Percentiles rank a stretch among this genome's conserved stretches.
phyloP scores from a whole-genome alignment of 2,329 filamentous ascomycete genomes.

The Bipolaris cookei region DNA sequence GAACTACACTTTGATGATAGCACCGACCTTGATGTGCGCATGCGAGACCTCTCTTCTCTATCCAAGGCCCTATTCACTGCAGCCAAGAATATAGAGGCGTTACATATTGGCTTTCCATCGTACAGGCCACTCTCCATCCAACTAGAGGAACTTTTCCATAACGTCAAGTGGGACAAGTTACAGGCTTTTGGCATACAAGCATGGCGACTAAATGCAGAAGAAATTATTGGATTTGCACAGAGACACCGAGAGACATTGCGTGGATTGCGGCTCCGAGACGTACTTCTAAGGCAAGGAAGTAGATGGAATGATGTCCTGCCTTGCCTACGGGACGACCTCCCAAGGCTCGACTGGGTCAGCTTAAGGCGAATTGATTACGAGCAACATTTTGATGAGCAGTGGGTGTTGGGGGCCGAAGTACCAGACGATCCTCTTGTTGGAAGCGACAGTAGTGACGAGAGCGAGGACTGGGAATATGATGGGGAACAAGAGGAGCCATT shows the following conservation, averaged over 20 bases:
- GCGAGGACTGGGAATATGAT: conserved; percentile 46
- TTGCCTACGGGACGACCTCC: conserved; percentile 63
- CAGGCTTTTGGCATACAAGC: conserved; percentile 69
- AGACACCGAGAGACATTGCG: conserved; percentile 64
- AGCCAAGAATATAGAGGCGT: conserved; percentile 65
- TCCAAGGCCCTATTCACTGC: conserved; percentile 65
- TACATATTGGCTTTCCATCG: conserved; percentile 70
- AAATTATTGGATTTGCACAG: conserved; percentile 64
- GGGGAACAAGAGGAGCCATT: conserved; percentile 31
- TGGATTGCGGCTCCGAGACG: conserved; percentile 64
- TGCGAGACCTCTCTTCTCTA: conserved; percentile 62
- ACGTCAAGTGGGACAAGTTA: conserved; percentile 65
- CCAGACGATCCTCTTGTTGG: conserved; percentile 53
- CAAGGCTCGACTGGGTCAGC: conserved; percentile 66
- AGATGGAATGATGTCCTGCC: conserved; percentile 66
- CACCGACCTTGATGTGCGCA: conserved; percentile 62
- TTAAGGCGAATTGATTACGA: conserved; percentile 68
- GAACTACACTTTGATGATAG: conserved; percentile 69
- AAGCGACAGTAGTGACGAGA: conserved; percentile 53
- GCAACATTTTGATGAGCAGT: conserved; percentile 58
- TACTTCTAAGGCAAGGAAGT: conserved; percentile 66
- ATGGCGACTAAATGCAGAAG: conserved; percentile 66
- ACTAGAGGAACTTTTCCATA: conserved; percentile 68
- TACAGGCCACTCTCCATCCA: conserved; percentile 62
- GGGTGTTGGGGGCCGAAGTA: conserved; percentile 56